Base-by-base conservation (phyloP, 257 asterid genomes). In the Ilex aquifolium region DNA sequence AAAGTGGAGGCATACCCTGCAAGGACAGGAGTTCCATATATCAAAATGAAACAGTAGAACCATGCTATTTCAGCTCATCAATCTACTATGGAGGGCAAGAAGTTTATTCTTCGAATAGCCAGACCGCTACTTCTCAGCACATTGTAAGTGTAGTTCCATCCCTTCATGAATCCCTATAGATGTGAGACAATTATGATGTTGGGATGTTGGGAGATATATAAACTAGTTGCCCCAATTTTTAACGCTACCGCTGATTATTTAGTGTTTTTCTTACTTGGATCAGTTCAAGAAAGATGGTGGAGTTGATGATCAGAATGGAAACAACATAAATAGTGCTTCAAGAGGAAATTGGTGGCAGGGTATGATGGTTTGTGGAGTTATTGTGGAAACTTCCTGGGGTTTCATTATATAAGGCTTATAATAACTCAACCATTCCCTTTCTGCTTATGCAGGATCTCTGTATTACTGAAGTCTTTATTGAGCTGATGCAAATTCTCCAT, bases 301-400 rank as follows among this genome's bases (percentile, higher is more conserved):
- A 17, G 77, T 65, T 30, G 81, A 56, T 66, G 84, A 81, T 56
- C 77, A 64, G 16, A 78, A 77, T 64, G 93, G 79, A 31, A 73
- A 76, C 63, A 78, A 78, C 61, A 62, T 83, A 29, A 78, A 69
- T 27, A 62, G 77, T 65, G 97, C 91, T 56, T 83, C 95, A 1
- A 78, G 94, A 78, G 95, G 97, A 72, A 83, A 90, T 62, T 90
- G 95, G 96, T 89, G 95, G 96, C 79, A 84, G 76, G 95, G 92
- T 83, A 80, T 49, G 69, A 27, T 13, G 15, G 7, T 2, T 31
- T 2, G 44, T n/a, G 17, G n/a, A 44, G 0, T 3, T 15, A 55
- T 5, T 2, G 32, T 39, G 16, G 49, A 59, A 30, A 5, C 17
- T 53, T 56, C 7, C 16, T 64, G 54, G 42, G 3, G n/a, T 8